Conservation (phyloP, 2,329 filamentous ascomycete species). For the Neopestalotiopsis sp. region DNA sequence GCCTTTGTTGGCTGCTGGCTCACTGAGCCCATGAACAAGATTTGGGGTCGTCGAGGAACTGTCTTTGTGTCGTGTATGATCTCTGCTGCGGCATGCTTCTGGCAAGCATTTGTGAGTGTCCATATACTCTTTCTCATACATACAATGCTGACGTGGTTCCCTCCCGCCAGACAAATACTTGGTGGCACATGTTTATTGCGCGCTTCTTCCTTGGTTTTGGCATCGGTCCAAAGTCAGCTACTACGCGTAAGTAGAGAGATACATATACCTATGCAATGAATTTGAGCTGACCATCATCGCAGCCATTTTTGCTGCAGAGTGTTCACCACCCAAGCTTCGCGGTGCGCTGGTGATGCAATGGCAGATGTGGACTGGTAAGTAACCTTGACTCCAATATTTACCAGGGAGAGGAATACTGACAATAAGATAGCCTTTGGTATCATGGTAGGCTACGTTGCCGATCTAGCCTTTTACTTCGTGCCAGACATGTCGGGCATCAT, state of each 20-base stretch:
- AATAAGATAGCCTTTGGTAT: constrained; percentile 52
- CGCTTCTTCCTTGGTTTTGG: constrained; percentile 74
- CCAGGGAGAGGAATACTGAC: no score
- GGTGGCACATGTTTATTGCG: constrained; percentile 74
- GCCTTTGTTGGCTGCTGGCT: constrained; percentile 75
- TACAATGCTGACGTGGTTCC: neutral
- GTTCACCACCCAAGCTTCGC: constrained; percentile 65
- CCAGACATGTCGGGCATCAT: constrained; percentile 55
- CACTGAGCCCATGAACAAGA: constrained; percentile 73
- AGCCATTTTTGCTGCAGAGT: constrained; percentile 74
- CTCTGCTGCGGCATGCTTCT: constrained; percentile 50
- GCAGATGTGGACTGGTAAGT: constrained; percentile 43
- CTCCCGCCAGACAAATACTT: constrained; percentile 24
- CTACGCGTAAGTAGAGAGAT: constrained; percentile 58
- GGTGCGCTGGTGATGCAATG: constrained; percentile 71
- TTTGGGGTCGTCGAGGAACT: constrained; percentile 73
- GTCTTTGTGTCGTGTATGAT: constrained; percentile 73
- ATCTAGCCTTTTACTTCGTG: constrained; percentile 66
- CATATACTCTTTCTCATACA: neutral
- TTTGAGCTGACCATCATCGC: constrained; percentile 9
- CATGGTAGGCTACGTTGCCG: constrained; percentile 63
- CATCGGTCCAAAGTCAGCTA: constrained; percentile 73
- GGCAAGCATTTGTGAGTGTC: constrained; percentile 43
- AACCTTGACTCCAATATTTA: no score
- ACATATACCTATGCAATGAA: no score